Base-by-base conservation (phyloP, 306 rosid genomes). In the Citrullus colocynthis region DNA sequence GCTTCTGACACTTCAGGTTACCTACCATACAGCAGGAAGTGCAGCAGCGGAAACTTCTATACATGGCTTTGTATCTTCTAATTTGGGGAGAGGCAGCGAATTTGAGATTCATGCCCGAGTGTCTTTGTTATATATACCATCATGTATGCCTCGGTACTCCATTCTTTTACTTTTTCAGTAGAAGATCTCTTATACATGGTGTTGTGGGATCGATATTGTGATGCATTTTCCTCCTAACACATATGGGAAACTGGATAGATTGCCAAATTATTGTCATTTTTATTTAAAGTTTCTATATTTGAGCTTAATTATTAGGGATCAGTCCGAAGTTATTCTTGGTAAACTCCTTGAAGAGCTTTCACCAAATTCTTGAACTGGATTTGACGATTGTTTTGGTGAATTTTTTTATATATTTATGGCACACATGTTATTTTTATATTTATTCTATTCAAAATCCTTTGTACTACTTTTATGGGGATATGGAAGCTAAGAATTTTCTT, bases 71-170 rank as follows among this genome's bases (percentile, higher is more conserved):
- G 28, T 95, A 95, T 88, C 98, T 95, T 87, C 85, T 95, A 78
- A 95, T 95, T 78, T 95, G 98, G 98, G 98, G 98, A 70, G 98
- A 95, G 89, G 98, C 98, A 7, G 98, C 98, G 69, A 95, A 95
- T 82, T 81, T 95, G 81, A 91, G 98, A 88, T 95, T 95, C 89
- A 92, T 95, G 97, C 97, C 98, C 32, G 98, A 95, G 88, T 95
- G 98, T 72, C 97, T 95, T 58, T 92, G 98, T 86, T 95, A 95
- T 82, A 95, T 95, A 61, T 95, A 95, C 87, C 98, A 95, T 84
- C 98, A 95, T 82, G 98, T 95, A 88, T 80, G 91, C 74, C 70
- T 75, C 77, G 7, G 34, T 78, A 39, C 34, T 41, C 45, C 15
- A 28, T 48, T 28, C 74, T 63, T 51, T 18, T 32, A 60, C 24